Evolutionary conservation across 202 grass and related monocot genomes (phyloP), one percentile per base, ranked within the genome.

Genomic region (Schoenoplectus triqueter): DNA sequence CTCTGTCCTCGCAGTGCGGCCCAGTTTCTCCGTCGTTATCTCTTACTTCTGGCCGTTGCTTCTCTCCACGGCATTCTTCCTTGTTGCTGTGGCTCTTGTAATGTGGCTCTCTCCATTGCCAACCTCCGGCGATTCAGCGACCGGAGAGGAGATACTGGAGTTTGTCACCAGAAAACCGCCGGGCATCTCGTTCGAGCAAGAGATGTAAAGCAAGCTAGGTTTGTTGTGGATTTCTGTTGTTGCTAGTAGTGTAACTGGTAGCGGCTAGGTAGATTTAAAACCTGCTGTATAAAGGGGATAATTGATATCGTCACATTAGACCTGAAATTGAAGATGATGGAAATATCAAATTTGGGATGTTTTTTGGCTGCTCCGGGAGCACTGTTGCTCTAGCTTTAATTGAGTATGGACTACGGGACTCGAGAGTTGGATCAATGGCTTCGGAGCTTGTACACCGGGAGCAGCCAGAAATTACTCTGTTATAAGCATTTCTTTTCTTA

Each of bases 21-120:
- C 89, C 52, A 85, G 85, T 57, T 86, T 94, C 69, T 9, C 89
- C 55, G 71, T 75, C 88, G 88, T 98, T 47, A 82, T 94, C 4
- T 59, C 86, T 66, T 98, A 94, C 88, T 95, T 95, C 89, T 92
- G 92, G 91, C 95, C 91, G 46, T 87, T 98, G 67, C 89, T 98
- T 70, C 73, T 93, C 88, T 98, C 92, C 85, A 98, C 92, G n/a
- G 88, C 62, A 19, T 89, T 92, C 87, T 88, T 95, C 66, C 91
- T 98, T 61, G 65, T 92, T 64, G 88, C 91, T 68, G 66, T 95
- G 66, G 87, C 92, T 71, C 85, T 98, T 54, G 88, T 95, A 87
- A 88, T 93, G 85, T 72, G 91, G 89, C 91, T 98, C 80, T 98
- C 91, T 65, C 95, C 92, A 2, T 87, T 90, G 8, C 91, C 88